A percentile compares a stretch with the other conserved stretches of the same genome.
Conservation (phyloP, 306 rosid genomes). For the Astragalus glycyphyllos region DNA sequence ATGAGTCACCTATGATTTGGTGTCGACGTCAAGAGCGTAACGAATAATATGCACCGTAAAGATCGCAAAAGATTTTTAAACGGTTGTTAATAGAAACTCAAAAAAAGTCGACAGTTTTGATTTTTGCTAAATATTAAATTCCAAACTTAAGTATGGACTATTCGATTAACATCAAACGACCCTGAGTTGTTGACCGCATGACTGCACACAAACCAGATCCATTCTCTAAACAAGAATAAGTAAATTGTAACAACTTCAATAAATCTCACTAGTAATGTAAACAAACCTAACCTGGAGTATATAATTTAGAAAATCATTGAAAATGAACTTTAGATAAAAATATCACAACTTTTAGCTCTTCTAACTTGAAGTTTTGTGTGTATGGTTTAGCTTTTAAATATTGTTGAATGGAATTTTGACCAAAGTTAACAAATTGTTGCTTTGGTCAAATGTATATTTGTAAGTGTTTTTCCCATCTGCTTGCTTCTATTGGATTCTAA, state of each 20-base stretch:
- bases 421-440: not conserved
- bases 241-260: slow-evolving; percentile 47
- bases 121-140: no score
- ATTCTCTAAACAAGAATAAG: slow-evolving; percentile 26
- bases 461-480: not conserved
- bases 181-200: no score
- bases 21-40: no score
- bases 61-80: no score
- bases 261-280: slow-evolving; percentile 41
- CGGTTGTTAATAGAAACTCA: no score
- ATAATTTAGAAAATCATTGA: slow-evolving; percentile 37
- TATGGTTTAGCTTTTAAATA: slow-evolving; percentile 12
- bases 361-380: not conserved
- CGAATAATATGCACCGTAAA: no score
- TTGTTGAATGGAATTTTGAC: not conserved
- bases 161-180: no score
- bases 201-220: no score
- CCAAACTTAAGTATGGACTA: no score
- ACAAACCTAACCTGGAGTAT: slow-evolving; percentile 35
- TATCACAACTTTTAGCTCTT: slow-evolving; percentile 43
- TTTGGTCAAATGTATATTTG: not conserved
- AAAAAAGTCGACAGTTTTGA: no score
- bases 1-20: no score
- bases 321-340: slow-evolving; percentile 38
- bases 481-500: not conserved